Conservation (phyloP, 345 rosid species). For the Ceriops tagal region DNA sequence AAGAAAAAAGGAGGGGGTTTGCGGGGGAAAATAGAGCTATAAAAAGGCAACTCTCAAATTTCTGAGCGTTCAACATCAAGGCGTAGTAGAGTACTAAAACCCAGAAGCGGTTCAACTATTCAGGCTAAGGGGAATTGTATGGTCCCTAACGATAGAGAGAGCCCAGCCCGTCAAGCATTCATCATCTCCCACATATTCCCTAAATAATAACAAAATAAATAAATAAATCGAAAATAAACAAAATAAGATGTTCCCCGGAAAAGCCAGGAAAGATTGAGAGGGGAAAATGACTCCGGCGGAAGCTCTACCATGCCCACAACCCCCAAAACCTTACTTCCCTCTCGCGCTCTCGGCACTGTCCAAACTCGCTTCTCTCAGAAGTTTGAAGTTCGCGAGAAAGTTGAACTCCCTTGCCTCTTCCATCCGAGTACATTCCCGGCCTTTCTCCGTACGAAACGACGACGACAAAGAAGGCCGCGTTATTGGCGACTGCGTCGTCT, state of each 20-base stretch:
- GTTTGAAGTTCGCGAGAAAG: conserved; percentile 24
- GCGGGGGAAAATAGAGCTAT: too few relatives aligned
- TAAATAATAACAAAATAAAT: too few relatives aligned
- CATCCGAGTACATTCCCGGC: conserved; percentile 20
- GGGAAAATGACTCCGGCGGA: conserved; percentile 27
- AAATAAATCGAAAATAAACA: background rate
- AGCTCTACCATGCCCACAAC: conserved; percentile 19
- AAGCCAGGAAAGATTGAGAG: background rate
- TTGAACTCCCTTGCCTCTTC: conserved; percentile 39
- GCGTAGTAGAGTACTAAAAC: too few relatives aligned
- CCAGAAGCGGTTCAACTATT: too few relatives aligned
- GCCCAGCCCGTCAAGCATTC: too few relatives aligned
- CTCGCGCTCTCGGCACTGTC: conserved; percentile 5
- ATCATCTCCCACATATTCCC: too few relatives aligned
- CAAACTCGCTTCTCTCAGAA: conserved; percentile 13
- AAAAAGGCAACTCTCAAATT: too few relatives aligned
- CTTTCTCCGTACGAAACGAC: conserved; percentile 25
- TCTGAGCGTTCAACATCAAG: too few relatives aligned
- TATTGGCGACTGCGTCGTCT: conserved; percentile 84
- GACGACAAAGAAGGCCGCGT: conserved; percentile 33
- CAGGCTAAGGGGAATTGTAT: too few relatives aligned
- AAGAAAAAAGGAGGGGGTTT: too few relatives aligned
- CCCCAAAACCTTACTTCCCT: conserved; percentile 16
- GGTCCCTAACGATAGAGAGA: too few relatives aligned
- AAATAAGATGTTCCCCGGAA: background rate